Percentiles rank a stretch among this genome's conserved stretches.
Conservation (phyloP, 2,329 filamentous ascomycete species). For the Aspergillaceae sp. region DNA sequence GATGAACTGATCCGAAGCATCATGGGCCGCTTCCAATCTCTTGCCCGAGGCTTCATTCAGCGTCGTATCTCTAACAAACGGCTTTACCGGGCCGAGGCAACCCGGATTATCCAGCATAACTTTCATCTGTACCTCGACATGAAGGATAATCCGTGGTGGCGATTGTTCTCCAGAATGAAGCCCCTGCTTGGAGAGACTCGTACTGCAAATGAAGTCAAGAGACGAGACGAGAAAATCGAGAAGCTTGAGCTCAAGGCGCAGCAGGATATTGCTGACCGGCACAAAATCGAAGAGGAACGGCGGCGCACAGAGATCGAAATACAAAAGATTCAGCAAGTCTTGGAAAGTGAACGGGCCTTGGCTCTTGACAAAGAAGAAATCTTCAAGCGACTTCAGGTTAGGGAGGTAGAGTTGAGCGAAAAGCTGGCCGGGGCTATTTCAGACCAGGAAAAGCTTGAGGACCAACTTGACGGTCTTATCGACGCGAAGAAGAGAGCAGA, state of each 20-base stretch:
- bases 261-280: slow-evolving; percentile 63
- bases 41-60: slow-evolving; percentile 83
- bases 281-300: slow-evolving; percentile 82
- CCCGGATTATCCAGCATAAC: slow-evolving; percentile 87
- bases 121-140: slow-evolving; percentile 87
- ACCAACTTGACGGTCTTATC: slow-evolving; percentile 82
- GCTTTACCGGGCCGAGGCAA: slow-evolving; percentile 88
- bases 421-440: slow-evolving; percentile 86
- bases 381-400: slow-evolving; percentile 85
- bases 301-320: slow-evolving; percentile 80
- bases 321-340: slow-evolving; percentile 78
- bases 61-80: slow-evolving; percentile 84
- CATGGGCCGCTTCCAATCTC: slow-evolving; percentile 84
- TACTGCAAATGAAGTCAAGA: slow-evolving; percentile 88
- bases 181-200: slow-evolving; percentile 85
- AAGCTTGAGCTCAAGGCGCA: slow-evolving; percentile 77
- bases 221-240: slow-evolving; percentile 85
- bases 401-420: slow-evolving; percentile 87
- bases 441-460: slow-evolving; percentile 88
- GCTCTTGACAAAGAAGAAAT: slow-evolving; percentile 98
- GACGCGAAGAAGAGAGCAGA: slow-evolving; percentile 83
- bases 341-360: slow-evolving; percentile 92
- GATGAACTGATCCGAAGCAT: slow-evolving; percentile 90
- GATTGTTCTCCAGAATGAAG: slow-evolving; percentile 87
- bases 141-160: slow-evolving; percentile 94